Conservation (phyloP, 768 basidiomycete species). For the Crucibulum laeve region DNA sequence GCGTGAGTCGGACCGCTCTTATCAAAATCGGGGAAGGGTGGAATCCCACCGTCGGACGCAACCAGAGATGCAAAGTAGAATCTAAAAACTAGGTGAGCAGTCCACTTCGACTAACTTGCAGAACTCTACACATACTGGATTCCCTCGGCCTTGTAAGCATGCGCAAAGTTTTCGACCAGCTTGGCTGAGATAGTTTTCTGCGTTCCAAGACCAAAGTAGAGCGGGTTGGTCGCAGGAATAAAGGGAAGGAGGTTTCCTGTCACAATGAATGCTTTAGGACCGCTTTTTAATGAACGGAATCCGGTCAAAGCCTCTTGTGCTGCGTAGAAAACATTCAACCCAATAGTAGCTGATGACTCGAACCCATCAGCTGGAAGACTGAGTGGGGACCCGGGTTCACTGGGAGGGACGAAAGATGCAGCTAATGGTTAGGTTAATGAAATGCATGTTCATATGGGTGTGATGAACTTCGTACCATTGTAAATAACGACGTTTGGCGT, state of each 20-base stretch:
- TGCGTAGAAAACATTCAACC: constrained; percentile 14
- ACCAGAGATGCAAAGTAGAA: constrained; percentile 24
- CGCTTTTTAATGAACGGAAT: constrained; percentile 16
- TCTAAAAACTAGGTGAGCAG: too few relatives aligned
- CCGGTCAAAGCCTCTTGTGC: constrained; percentile 21
- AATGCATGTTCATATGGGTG: not conserved
- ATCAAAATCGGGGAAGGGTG: constrained; percentile 13
- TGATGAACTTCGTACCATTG: constrained; percentile 27
- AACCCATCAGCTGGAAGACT: constrained; percentile 16
- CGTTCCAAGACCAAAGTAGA: constrained; percentile 13
- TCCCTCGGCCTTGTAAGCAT: constrained; percentile 12
- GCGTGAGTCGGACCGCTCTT: constrained; percentile 21
- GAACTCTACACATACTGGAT: too few relatives aligned
- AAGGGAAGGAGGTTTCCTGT: constrained; percentile 25
- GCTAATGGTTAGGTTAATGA: constrained; percentile 4
- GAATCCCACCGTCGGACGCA: constrained; percentile 12
- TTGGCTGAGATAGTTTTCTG: constrained; percentile 19
- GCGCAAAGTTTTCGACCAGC: constrained; percentile 15
- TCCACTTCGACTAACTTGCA: too few relatives aligned
- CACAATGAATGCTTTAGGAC: constrained; percentile 25
- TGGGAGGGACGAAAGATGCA: constrained; percentile 9
- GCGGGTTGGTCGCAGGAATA: constrained; percentile 3
- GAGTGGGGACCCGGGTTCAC: constrained; percentile 14
- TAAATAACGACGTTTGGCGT: constrained; percentile 40
- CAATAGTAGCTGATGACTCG: constrained; percentile 10